Evolutionary conservation across 176 grass and related monocot species (phyloP).

Genomic region (Eleusine coracana): DNA sequence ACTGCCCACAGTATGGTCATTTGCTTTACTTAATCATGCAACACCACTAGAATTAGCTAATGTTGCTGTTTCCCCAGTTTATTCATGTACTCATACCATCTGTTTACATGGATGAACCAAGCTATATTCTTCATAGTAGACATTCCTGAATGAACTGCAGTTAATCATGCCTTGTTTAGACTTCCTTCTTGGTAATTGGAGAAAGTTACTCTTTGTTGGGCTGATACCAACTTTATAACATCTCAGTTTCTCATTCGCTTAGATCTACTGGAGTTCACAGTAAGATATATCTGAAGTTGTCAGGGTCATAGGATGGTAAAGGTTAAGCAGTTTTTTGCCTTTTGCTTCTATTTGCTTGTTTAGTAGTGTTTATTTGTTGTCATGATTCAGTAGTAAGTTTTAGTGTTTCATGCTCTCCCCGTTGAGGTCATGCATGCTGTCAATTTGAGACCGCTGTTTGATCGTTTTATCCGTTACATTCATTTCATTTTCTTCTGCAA

Average conservation of each 20-base stretch:
- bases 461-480: not conserved
- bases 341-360: not conserved
- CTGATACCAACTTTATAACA: not conserved
- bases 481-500: not conserved
- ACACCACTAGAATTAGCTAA: not conserved
- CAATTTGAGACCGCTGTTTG: not conserved
- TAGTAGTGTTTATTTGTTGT: not conserved
- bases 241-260: not conserved
- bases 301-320: not conserved
- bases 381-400: not conserved
- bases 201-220: not conserved
- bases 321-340: not conserved
- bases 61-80: not conserved
- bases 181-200: not conserved
- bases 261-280: not conserved
- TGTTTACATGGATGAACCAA: not conserved
- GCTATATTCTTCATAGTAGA: not conserved
- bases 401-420: not conserved
- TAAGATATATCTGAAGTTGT: constrained; percentile 6
- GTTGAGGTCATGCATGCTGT: not conserved
- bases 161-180: not conserved
- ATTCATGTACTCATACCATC: not conserved
- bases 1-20: not conserved
- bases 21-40: not conserved
- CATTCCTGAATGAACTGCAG: not conserved